Conservation (phyloP, 805 yeast genomes). For the Spencermartinsiella europaea region DNA sequence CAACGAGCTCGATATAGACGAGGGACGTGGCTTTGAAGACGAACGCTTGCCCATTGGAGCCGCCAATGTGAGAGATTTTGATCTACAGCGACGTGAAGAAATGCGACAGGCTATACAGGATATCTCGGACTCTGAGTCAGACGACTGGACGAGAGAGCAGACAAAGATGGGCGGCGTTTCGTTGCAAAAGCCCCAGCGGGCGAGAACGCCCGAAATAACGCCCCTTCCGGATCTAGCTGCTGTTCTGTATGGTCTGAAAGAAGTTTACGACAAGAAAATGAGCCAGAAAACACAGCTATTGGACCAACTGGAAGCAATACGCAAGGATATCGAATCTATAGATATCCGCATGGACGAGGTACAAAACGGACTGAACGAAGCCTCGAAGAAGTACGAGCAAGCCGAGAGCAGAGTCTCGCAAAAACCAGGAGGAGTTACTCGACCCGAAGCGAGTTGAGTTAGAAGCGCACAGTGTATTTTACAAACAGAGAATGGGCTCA, state of each 20-base stretch:
- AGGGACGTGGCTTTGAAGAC: conserved; percentile 36
- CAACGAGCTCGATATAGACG: conserved; percentile 31
- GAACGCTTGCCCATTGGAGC: conserved; percentile 21
- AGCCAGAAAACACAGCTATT: background rate
- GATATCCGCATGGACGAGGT: background rate
- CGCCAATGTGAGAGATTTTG: background rate
- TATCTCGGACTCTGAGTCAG: conserved; percentile 2
- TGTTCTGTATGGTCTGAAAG: background rate
- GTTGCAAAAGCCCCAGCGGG: background rate
- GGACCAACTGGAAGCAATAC: background rate
- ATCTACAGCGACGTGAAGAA: conserved; percentile 4
- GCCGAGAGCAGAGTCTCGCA: background rate
- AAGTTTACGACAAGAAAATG: background rate
- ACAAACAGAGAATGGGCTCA: no score
- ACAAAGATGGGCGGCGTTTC: conserved; percentile 1
- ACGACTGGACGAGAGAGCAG: conserved; percentile 9
- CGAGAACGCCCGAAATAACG: background rate
- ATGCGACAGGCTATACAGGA: conserved; percentile 11
- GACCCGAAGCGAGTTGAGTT: no score
- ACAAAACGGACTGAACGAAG: background rate
- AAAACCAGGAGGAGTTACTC: no score
- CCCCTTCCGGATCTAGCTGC: background rate
- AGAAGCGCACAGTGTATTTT: no score
- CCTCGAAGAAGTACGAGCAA: background rate
- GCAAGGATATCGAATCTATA: background rate